Evolutionary conservation across 108 stramenopile genomes (phyloP).

Genomic region (Discostella stelligeroides): DNA sequence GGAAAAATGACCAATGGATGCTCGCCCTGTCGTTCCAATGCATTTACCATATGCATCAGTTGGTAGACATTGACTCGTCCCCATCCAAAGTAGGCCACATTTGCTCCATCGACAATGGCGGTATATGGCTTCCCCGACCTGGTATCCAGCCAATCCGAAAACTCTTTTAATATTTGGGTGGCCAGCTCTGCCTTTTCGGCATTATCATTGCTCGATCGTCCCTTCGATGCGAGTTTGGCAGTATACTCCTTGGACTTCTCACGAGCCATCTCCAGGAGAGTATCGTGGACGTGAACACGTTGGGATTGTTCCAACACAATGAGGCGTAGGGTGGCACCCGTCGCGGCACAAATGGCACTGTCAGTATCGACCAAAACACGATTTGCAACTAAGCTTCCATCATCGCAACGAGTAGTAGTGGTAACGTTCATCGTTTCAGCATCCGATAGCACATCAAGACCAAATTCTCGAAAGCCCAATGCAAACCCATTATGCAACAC

Average conservation of each 20-base stretch:
- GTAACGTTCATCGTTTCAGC: conserved; percentile 31
- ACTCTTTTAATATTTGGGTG: conserved; percentile 42
- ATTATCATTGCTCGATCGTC: conserved; percentile 36
- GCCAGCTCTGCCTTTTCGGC: conserved; percentile 48
- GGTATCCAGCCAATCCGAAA: conserved; percentile 50
- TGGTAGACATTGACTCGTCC: conserved; percentile 49
- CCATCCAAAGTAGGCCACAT: conserved; percentile 58
- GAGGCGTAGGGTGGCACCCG: conserved; percentile 45
- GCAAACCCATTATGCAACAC: conserved; percentile 42
- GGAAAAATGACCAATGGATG: conserved; percentile 44
- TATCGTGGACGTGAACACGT: conserved; percentile 48
- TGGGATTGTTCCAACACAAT: conserved; percentile 48
- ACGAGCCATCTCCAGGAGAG: conserved; percentile 48
- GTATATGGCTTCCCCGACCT: conserved; percentile 40
- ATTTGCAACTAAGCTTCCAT: conserved; percentile 32
- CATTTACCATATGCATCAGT: conserved; percentile 64
- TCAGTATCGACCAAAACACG: conserved; percentile 42
- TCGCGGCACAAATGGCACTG: conserved; percentile 46
- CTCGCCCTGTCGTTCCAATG: conserved; percentile 58
- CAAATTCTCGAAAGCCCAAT: conserved; percentile 26
- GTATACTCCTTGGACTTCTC: conserved; percentile 49
- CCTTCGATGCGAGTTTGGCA: conserved; percentile 37
- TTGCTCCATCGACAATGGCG: conserved; percentile 52
- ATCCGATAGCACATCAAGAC: conserved; percentile 30
- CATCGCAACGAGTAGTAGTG: conserved; percentile 19